Percentiles rank a stretch among this genome's conserved stretches.
Evolutionary conservation across 1,284 basidiomycete genomes (phyloP).

Genomic region (Trametes versicolor): DNA sequence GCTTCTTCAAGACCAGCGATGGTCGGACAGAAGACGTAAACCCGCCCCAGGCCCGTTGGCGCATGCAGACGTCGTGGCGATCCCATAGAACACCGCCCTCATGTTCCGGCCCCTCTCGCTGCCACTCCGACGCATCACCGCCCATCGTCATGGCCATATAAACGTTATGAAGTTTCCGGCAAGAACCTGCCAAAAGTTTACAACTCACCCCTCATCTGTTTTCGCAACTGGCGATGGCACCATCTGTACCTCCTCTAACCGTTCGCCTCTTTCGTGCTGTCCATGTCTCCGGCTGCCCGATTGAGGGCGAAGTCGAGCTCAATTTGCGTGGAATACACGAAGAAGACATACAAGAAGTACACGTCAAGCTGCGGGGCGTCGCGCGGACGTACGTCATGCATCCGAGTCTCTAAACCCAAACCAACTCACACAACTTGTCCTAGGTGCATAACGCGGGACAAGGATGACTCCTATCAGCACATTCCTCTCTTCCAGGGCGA

Average conservation of each 20-base stretch:
- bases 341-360: slow-evolving; percentile 37
- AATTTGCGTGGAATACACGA: slow-evolving; percentile 32
- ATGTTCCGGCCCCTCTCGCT: background rate
- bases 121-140: background rate
- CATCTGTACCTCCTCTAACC: background rate
- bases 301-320: slow-evolving; percentile 37
- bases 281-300: slow-evolving; percentile 20
- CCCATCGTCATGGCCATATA: background rate
- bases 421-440: background rate
- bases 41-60: background rate
- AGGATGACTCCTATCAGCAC: background rate
- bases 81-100: background rate
- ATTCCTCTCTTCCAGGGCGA: slow-evolving; percentile 17
- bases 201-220: background rate
- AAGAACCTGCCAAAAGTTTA: background rate
- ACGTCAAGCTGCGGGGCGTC: slow-evolving; percentile 36
- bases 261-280: slow-evolving; percentile 11
- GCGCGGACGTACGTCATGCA: slow-evolving; percentile 30
- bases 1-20: background rate
- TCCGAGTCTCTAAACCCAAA: background rate
- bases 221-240: background rate
- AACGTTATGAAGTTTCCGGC: background rate
- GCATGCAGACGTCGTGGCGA: background rate
- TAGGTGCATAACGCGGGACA: slow-evolving; percentile 19
- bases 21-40: background rate